phyloP scores from a whole-genome alignment of 2,329 filamentous ascomycete genomes.

The Neopestalotiopsis rosae region DNA sequence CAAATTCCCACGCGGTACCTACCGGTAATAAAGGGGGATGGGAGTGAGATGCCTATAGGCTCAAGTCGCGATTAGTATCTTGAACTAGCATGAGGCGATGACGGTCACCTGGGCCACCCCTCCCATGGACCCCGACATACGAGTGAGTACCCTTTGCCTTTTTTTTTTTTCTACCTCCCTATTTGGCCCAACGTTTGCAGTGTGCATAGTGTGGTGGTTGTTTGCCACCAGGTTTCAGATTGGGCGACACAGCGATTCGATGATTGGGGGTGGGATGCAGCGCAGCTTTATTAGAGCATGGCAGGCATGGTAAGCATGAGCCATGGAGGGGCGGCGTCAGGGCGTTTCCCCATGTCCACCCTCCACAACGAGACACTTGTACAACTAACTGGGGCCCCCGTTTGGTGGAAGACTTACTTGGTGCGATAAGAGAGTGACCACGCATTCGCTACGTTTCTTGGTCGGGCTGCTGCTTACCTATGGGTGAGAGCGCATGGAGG shows the following conservation, averaged over 20 bases:
- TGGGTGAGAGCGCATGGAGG: background rate
- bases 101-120: background rate
- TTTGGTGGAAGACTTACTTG: background rate
- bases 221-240: slow-evolving; percentile 17
- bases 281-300: background rate
- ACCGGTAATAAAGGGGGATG: background rate
- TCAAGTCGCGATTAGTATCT: background rate
- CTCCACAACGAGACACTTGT: slow-evolving; percentile 4
- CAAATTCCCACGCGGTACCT: background rate
- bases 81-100: slow-evolving; percentile 6
- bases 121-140: too few relatives aligned
- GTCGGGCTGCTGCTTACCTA: too few relatives aligned
- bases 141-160: background rate
- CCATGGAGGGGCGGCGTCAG: background rate
- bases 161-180: slow-evolving; percentile 7
- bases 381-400: background rate
- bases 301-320: background rate
- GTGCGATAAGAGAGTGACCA: slow-evolving; percentile 11
- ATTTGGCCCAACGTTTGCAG: background rate
- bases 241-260: slow-evolving; percentile 15
- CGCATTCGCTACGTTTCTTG: background rate
- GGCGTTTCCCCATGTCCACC: background rate
- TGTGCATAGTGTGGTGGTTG: background rate
- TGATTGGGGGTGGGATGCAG: slow-evolving; percentile 3
- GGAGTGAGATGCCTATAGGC: background rate